Evolutionary conservation across 768 basidiomycete species (phyloP).

Genomic region (Lentinula sp.): DNA sequence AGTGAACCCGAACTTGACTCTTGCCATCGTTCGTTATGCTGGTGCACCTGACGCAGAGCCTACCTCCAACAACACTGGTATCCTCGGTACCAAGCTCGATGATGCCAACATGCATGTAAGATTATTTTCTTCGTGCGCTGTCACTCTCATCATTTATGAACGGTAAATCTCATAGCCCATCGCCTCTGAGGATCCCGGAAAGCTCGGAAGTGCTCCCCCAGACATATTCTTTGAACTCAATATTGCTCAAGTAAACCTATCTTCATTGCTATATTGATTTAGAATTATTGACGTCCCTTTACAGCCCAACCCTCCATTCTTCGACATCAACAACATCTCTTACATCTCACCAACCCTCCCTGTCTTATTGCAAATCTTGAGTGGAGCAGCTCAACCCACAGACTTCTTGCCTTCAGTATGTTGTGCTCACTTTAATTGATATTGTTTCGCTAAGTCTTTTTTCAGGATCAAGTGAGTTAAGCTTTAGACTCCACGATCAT

Average conservation of each 20-base stretch:
- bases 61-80: not conserved
- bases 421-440: not conserved
- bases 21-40: conserved; percentile 33
- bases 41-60: conserved; percentile 13
- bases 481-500: not conserved
- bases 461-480: not conserved
- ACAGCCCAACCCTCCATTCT: not conserved
- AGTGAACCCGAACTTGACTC: conserved; percentile 19
- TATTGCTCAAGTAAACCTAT: conserved; percentile 7
- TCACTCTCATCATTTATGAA: conserved; percentile 23
- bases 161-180: not conserved
- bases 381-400: conserved; percentile 12
- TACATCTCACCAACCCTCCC: conserved; percentile 18
- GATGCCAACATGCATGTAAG: conserved; percentile 13
- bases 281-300: conserved; percentile 11
- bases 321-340: conserved; percentile 9
- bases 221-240: conserved; percentile 14
- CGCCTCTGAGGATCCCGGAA: conserved; percentile 9
- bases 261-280: conserved; percentile 13
- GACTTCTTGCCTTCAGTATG: conserved; percentile 36
- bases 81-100: conserved; percentile 5
- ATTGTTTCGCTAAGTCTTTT: not conserved
- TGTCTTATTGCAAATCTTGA: conserved; percentile 28
- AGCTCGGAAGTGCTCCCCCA: conserved; percentile 12
- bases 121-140: conserved; percentile 19